These are phyloP conservation scores for Suillus clintonianus DNA, from an alignment of 768 basidiomycete genomes.

Conservation along the genomic window DNA sequence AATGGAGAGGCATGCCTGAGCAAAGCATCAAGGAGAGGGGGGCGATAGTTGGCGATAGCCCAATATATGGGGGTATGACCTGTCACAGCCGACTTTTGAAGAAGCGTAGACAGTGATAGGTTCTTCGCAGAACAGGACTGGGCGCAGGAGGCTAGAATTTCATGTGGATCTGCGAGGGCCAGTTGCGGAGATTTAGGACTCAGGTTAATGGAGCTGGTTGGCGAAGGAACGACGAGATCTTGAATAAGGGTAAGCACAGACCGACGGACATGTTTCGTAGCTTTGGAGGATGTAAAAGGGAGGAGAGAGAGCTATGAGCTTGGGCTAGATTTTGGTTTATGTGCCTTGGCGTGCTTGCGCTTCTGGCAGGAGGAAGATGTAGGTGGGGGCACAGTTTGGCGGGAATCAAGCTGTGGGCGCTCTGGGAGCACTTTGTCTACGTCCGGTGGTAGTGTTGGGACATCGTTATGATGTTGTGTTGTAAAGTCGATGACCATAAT, in stretches of 20 bases:
- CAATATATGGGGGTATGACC: conserved; percentile 34
- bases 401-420: not conserved
- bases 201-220: conserved; percentile 8
- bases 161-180: conserved; percentile 8
- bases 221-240: conserved; percentile 43
- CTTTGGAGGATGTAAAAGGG: conserved; percentile 25
- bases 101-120: conserved; percentile 38
- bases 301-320: conserved; percentile 31
- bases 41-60: conserved; percentile 36
- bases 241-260: conserved; percentile 55
- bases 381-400: conserved; percentile 13
- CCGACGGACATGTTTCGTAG: conserved; percentile 47
- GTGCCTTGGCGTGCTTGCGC: not conserved
- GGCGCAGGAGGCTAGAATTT: conserved; percentile 59
- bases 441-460: not conserved
- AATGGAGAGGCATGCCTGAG: conserved; percentile 52
- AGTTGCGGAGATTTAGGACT: not conserved
- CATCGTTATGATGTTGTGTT: not conserved
- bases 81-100: conserved; percentile 24
- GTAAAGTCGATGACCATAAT: not conserved
- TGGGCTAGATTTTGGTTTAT: not conserved
- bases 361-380: conserved; percentile 5
- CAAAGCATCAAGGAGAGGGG: conserved; percentile 48
- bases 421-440: not conserved
- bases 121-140: conserved; percentile 56